Conservation (phyloP, 1,139 yeast species). For the Diutina pseudorugosa region DNA sequence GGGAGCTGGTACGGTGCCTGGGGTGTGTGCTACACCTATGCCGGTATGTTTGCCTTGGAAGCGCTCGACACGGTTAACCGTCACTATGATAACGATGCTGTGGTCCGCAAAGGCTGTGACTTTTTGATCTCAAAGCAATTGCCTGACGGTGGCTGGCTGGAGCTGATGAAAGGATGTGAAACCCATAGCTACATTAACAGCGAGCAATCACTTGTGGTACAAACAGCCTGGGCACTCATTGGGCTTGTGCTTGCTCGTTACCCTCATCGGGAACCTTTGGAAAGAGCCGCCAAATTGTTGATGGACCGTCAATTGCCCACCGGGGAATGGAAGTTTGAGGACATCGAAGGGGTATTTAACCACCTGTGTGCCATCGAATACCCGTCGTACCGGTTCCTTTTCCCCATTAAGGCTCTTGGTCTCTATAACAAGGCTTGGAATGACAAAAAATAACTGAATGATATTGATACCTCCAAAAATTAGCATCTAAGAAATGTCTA, state of each 20-base stretch:
- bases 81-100: constrained; percentile 45
- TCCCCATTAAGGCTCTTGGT: constrained; percentile 90
- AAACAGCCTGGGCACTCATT: constrained; percentile 87
- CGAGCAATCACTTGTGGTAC: constrained; percentile 62
- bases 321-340: constrained; percentile 85
- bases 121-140: constrained; percentile 67
- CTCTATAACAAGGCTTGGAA: constrained; percentile 33
- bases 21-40: constrained; percentile 96
- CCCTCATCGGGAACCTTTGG: constrained; percentile 55
- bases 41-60: constrained; percentile 96
- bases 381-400: constrained; percentile 83
- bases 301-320: constrained; percentile 55
- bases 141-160: constrained; percentile 96
- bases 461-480: background rate
- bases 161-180: constrained; percentile 74
- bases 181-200: constrained; percentile 60
- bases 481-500: background rate
- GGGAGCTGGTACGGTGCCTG: constrained; percentile 99
- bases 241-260: constrained; percentile 73
- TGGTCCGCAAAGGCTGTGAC: constrained; percentile 71
- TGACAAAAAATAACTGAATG: background rate
- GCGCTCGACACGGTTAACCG: constrained; percentile 67
- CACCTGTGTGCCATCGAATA: constrained; percentile 89
- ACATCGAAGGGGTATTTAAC: constrained; percentile 91
- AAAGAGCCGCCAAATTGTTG: constrained; percentile 50